Evolutionary conservation across 352 stramenopile genomes (phyloP).

Genomic region (Albugo candida): DNA sequence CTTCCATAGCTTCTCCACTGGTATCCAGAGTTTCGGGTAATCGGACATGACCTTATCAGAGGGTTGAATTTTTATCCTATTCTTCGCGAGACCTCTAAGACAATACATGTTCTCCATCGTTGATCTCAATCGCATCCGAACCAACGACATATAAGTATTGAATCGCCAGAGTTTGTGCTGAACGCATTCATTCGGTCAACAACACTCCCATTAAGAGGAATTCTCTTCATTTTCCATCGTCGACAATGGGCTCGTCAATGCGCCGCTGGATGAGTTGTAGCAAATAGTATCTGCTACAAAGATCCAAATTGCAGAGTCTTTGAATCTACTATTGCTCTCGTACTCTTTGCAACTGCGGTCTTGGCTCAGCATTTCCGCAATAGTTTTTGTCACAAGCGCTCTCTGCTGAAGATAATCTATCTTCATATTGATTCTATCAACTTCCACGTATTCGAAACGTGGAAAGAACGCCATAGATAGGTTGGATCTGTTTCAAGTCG

Average conservation of each 20-base stretch:
- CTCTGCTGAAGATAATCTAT: not conserved
- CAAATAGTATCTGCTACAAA: conserved; percentile 42
- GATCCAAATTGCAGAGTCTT: not conserved
- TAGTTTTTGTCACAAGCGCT: no score
- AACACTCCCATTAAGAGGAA: not conserved
- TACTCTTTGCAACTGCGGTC: not conserved
- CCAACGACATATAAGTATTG: conserved; percentile 14
- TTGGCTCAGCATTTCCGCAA: not conserved
- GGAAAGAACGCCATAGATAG: conserved; percentile 76
- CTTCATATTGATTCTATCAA: conserved; percentile 7
- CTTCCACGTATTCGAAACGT: conserved; percentile 53
- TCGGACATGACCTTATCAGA: conserved; percentile 28
- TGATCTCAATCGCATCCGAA: no score
- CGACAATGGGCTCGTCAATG: conserved; percentile 14
- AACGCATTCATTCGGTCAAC: not conserved
- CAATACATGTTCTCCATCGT: no score
- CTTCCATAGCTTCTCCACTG: conserved; percentile 35
- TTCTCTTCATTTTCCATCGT: not conserved
- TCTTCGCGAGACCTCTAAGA: no score
- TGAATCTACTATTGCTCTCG: not conserved
- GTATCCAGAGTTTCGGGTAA: no score
- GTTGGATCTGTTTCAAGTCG: conserved; percentile 34
- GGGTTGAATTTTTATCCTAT: conserved; percentile 50
- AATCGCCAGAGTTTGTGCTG: no score
- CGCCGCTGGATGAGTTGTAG: conserved; percentile 49